Conservation (phyloP, 768 basidiomycete species). For the Rickenella mellea region DNA sequence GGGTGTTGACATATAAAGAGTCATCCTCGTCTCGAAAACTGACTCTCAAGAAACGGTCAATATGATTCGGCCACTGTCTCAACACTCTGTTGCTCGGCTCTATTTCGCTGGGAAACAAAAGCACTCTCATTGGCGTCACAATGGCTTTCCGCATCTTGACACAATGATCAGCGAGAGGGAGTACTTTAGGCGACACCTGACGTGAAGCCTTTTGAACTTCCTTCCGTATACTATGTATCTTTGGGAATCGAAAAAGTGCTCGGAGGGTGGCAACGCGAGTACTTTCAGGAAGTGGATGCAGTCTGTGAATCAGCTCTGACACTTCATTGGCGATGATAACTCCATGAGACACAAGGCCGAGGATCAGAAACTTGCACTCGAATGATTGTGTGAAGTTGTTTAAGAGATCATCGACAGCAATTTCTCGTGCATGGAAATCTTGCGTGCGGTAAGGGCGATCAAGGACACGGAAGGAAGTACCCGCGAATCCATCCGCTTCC, state of each 20-base stretch:
- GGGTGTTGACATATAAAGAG: too few species aligned
- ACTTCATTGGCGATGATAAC: slow-evolving; percentile 9
- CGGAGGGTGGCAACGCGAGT: slow-evolving; percentile 6
- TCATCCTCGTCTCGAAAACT: too few species aligned
- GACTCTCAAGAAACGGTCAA: slow-evolving; percentile 10
- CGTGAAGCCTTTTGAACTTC: neutral
- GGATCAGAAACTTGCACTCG: slow-evolving; percentile 8
- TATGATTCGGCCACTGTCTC: slow-evolving; percentile 8
- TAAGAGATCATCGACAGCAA: slow-evolving; percentile 2
- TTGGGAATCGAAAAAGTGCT: slow-evolving; percentile 8
- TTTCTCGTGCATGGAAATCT: too few species aligned
- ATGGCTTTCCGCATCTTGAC: slow-evolving; percentile 9
- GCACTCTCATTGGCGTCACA: slow-evolving; percentile 11
- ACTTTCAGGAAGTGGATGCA: slow-evolving; percentile 5
- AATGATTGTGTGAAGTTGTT: slow-evolving; percentile 4
- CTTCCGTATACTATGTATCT: neutral
- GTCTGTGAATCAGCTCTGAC: slow-evolving; percentile 6
- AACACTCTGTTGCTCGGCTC: slow-evolving; percentile 12
- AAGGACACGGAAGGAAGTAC: too few species aligned
- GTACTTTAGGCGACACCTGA: neutral
- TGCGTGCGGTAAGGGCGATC: too few species aligned
- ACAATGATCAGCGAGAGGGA: slow-evolving; percentile 4
- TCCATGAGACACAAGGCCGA: slow-evolving; percentile 11
- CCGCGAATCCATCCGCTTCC: too few species aligned
- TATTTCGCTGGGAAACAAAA: slow-evolving; percentile 10